These are phyloP conservation scores for Colletotrichum simmondsii DNA, from an alignment of 2,329 filamentous ascomycete species.

Conservation along the genomic window DNA sequence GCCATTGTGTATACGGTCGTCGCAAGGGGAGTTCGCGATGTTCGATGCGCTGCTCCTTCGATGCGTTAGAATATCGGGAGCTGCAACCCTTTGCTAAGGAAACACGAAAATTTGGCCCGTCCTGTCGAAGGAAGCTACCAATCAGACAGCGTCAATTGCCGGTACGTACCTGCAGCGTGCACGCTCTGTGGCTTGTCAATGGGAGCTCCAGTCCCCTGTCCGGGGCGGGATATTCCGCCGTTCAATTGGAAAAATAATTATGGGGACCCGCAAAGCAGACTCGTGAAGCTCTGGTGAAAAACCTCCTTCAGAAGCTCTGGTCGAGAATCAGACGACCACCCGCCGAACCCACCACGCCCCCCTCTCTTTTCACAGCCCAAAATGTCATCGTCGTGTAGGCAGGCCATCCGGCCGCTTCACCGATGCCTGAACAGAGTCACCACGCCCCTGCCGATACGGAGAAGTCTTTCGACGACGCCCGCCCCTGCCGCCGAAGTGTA, in stretches of 20 bases:
- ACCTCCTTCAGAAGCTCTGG: slow-evolving; percentile 12
- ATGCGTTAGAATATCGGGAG: neutral
- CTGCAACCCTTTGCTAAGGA: slow-evolving; percentile 19
- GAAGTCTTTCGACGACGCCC: slow-evolving; percentile 44
- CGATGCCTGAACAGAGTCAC: slow-evolving; percentile 61
- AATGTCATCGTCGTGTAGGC: slow-evolving; percentile 69
- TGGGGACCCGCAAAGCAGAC: slow-evolving; percentile 29
- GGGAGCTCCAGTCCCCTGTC: slow-evolving; percentile 21
- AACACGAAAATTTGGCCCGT: slow-evolving; percentile 35
- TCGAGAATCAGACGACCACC: slow-evolving; percentile 4
- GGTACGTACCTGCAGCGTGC: slow-evolving; percentile 18
- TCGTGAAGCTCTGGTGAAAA: slow-evolving; percentile 25
- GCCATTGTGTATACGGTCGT: slow-evolving; percentile 48
- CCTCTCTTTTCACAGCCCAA: slow-evolving; percentile 17
- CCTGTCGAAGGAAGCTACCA: slow-evolving; percentile 16
- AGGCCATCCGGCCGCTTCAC: slow-evolving; percentile 66
- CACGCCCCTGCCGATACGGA: slow-evolving; percentile 42
- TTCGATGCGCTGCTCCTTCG: slow-evolving; percentile 6
- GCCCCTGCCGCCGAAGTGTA: slow-evolving; percentile 43
- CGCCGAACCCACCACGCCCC: slow-evolving; percentile 10
- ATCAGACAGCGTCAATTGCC: slow-evolving; percentile 16
- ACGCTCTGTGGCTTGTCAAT: neutral
- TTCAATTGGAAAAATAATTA: slow-evolving; percentile 34
- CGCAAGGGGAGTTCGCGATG: slow-evolving; percentile 19
- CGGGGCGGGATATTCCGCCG: slow-evolving; percentile 33